A percentile compares a stretch with the other conserved stretches of the same genome.
Evolutionary conservation across 2,329 filamentous ascomycete genomes (phyloP).

Genomic region (Graphilbum sp.): DNA sequence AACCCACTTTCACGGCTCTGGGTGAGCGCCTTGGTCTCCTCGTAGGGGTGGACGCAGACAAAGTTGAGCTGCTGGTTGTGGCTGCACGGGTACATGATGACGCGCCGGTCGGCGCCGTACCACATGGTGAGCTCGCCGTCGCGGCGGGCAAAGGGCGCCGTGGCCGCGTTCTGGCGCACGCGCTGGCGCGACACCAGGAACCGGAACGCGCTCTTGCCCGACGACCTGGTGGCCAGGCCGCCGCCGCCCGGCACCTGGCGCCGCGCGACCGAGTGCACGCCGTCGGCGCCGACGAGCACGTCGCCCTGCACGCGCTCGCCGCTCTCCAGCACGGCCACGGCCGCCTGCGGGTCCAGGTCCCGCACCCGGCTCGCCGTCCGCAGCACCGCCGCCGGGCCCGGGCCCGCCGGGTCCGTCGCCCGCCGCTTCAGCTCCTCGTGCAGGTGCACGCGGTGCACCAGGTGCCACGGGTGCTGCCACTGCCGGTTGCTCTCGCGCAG

Average conservation of each 20-base stretch:
- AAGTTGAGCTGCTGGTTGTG: slow-evolving; percentile 29
- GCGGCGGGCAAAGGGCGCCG: slow-evolving; percentile 15
- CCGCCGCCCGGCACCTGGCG: slow-evolving; percentile 9
- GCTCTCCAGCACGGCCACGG: slow-evolving; percentile 24
- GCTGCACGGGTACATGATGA: slow-evolving; percentile 31
- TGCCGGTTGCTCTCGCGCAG: slow-evolving; percentile 19
- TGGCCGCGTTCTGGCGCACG: slow-evolving; percentile 17
- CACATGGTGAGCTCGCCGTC: slow-evolving; percentile 20
- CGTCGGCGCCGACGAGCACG: slow-evolving; percentile 36
- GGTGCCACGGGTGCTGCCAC: slow-evolving; percentile 35
- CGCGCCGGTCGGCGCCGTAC: slow-evolving; percentile 23
- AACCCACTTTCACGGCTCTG: no score
- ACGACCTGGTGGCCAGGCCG: slow-evolving; percentile 8
- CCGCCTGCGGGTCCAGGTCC: slow-evolving; percentile 22
- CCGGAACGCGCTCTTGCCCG: slow-evolving; percentile 40
- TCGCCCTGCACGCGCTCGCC: slow-evolving; percentile 27
- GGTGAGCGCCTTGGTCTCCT: slow-evolving; percentile 18
- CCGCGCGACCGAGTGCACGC: slow-evolving; percentile 24
- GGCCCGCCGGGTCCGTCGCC: slow-evolving; percentile 21
- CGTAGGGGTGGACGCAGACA: slow-evolving; percentile 33
- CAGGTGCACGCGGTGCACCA: slow-evolving; percentile 35
- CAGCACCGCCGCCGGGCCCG: slow-evolving; percentile 18
- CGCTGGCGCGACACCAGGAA: slow-evolving; percentile 29
- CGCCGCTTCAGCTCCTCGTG: slow-evolving; percentile 32
- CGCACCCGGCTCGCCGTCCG: slow-evolving; percentile 25